Base-by-base conservation (phyloP, 805 yeast genomes). In the Metschnikowia kunwiensis region DNA sequence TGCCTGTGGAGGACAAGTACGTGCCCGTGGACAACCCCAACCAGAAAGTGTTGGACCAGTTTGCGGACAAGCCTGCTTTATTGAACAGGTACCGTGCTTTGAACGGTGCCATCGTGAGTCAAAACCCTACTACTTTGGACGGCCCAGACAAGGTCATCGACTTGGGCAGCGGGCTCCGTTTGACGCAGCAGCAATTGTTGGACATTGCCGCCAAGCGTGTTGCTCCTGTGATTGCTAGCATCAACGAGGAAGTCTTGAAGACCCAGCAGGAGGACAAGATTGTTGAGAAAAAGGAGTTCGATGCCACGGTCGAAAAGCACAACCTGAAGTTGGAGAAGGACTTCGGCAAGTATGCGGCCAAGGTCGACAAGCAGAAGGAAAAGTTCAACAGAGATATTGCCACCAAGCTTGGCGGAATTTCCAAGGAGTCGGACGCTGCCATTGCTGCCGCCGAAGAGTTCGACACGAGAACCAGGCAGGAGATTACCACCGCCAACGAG, bases 181-280 rank as follows among this genome's bases (percentile, higher is more conserved):
- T 76, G 63, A 70, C 80, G 30, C 78, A 76, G 47, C 70, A 69
- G 36, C 78, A 75, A 54, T 68, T 76, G 43, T 62, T 74, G 47
- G 80, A 66, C 33, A 70, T 76, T 50, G 81, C 81, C 15, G 71
- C 73, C 25, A 63, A 62, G 44, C 65, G 80, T 46, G 77, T 76
- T 24, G 73, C 75, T 22, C 82, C 82, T 5, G 70, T 75, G 24
- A 60, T 76, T 50, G 64, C 69, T 29, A 63, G 57, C 44, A 75
- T 76, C 51, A 72, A 75, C 50, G 72, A 67, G 19, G 70, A 72
- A 42, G 81, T 75, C 30, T 58, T 55, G 31, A 62, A 65, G 44
- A 63, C 72, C 21, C 54, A 69, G 43, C 43, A 61, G 38, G 72
- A 63, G 43, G 78, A 73, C 51, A 61, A 64, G 47, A 57, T 68